Percentiles rank a stretch among this genome's conserved stretches.
Conservation (phyloP, 345 rosid species). For the thale cress (Arabidopsis thaliana) region TAIR10.1 NC_003076.8:9540001-9540500, state of each 20-base stretch:
- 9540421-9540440: conserved; percentile 69
- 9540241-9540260: conserved; percentile 63
- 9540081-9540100: conserved; percentile 66
- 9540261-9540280: conserved; percentile 52
- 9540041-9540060: conserved; percentile 56
- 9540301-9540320: conserved; percentile 72
- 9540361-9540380: conserved; percentile 55
- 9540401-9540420: conserved; percentile 59
- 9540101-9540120: conserved; percentile 74
- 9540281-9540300: conserved; percentile 58
- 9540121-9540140: conserved; percentile 72
- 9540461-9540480: conserved; percentile 57
- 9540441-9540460: conserved; percentile 40
- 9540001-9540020: conserved; percentile 60
- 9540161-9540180: conserved; percentile 44
- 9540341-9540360: conserved; percentile 46
- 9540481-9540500: conserved; percentile 52
- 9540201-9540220: conserved; percentile 61
- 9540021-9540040: conserved; percentile 66
- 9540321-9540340: conserved; percentile 61
- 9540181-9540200: conserved; percentile 62
- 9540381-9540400: conserved; percentile 57
- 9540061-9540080: conserved; percentile 62
- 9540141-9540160: conserved; percentile 73
- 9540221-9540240: conserved; percentile 59